Conservation (phyloP, 129 eudicot species). For the Artemisia argyi region DNA sequence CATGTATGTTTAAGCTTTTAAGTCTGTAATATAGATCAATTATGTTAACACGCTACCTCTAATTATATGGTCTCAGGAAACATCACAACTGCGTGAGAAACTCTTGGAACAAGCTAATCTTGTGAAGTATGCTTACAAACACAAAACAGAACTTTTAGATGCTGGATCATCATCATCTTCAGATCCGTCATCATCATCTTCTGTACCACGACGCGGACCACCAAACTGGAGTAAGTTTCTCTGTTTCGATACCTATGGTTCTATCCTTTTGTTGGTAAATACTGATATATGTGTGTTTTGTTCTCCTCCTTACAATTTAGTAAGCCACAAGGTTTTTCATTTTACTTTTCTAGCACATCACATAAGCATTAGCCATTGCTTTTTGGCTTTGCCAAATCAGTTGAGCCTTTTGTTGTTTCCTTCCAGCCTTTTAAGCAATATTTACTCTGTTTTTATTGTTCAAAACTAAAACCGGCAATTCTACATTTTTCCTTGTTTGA, state of each 20-base stretch:
- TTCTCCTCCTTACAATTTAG: neutral
- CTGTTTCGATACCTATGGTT: slow-evolving; percentile 11
- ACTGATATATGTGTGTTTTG: neutral
- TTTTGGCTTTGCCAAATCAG: neutral
- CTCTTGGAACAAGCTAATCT: slow-evolving; percentile 72
- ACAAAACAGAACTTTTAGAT: slow-evolving; percentile 49
- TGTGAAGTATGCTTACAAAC: slow-evolving; percentile 70
- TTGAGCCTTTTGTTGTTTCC: slow-evolving; percentile 2
- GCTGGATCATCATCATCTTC: slow-evolving; percentile 46
- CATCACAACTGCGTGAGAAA: slow-evolving; percentile 69
- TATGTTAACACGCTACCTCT: slow-evolving; percentile 13
- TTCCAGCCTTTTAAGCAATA: neutral
- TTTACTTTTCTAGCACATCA: neutral
- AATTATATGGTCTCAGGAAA: slow-evolving; percentile 52
- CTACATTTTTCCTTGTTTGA: neutral
- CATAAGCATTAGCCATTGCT: neutral
- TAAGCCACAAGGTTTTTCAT: slow-evolving; percentile 2
- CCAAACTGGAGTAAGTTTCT: slow-evolving; percentile 73
- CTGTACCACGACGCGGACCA: slow-evolving; percentile 57
- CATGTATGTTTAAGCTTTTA: slow-evolving; percentile 14
- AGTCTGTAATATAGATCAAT: slow-evolving; percentile 6
- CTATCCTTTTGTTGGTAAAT: neutral
- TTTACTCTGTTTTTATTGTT: neutral
- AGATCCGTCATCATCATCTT: slow-evolving; percentile 53
- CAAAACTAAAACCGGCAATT: neutral